Evolutionary conservation across 371 early-diverging fungal genomes (phyloP).

Genomic region (Parasitella parasitica): DNA sequence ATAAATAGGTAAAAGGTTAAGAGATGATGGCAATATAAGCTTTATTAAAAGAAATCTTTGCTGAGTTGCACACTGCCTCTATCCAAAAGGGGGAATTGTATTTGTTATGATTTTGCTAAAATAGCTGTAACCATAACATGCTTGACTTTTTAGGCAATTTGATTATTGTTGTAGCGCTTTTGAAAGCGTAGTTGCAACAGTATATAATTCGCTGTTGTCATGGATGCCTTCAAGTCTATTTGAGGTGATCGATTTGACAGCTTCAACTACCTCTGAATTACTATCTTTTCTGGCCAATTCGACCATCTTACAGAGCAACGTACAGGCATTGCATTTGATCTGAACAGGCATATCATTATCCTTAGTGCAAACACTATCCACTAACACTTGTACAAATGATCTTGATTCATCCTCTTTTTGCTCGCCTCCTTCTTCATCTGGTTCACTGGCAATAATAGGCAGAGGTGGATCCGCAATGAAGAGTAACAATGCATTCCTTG

Average conservation of each 20-base stretch:
- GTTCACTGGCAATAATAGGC: not conserved
- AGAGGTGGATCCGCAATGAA: conserved; percentile 10
- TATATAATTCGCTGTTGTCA: conserved; percentile 8
- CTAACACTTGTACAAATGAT: conserved; percentile 48
- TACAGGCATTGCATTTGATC: conserved; percentile 54
- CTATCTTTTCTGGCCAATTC: conserved; percentile 24
- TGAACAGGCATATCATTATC: conserved; percentile 36
- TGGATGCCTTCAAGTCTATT: conserved; percentile 6
- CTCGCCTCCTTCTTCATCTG: conserved; percentile 17
- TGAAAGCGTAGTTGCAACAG: conserved; percentile 6
- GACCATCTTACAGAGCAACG: conserved; percentile 48
- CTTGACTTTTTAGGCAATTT: not conserved
- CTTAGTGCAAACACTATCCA: conserved; percentile 27
- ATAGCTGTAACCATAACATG: not conserved
- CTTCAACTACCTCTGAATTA: not conserved
- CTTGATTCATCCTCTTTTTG: conserved; percentile 17
- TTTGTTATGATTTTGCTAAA: not conserved
- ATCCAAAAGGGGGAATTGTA: not conserved
- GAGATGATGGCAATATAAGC: not conserved
- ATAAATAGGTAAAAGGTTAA: not conserved
- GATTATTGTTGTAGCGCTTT: conserved; percentile 12
- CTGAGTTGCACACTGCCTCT: not conserved
- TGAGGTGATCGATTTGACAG: not conserved
- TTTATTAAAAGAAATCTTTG: not conserved
- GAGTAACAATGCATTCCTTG: conserved; percentile 19